Percentiles rank a stretch among this genome's conserved stretches.
Conservation (phyloP, 306 rosid genomes). For the Lathyrus tuberosus region DNA sequence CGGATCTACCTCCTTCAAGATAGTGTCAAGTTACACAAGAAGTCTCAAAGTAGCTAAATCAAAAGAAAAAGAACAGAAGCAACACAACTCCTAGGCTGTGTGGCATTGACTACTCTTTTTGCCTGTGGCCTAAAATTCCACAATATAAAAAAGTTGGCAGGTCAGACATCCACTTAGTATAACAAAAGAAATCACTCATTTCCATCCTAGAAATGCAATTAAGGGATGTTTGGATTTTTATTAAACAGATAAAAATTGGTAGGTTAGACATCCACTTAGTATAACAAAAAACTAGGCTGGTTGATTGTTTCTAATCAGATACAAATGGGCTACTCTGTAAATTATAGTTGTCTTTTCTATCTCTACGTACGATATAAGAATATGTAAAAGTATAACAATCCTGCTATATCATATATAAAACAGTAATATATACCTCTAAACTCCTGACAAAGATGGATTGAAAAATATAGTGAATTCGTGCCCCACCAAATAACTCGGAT, state of each 20-base stretch:
- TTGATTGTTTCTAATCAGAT: background rate
- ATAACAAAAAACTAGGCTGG: background rate
- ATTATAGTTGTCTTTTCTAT: constrained; percentile 2
- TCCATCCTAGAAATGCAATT: constrained; percentile 14
- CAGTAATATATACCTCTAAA: constrained; percentile 71
- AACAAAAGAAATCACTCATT: background rate
- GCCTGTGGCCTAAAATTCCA: background rate
- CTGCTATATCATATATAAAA: constrained; percentile 2
- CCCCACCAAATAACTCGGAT: constrained; percentile 91
- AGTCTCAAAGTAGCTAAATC: constrained; percentile 32
- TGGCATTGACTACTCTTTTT: constrained; percentile 13
- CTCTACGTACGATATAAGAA: background rate
- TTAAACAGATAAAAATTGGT: background rate
- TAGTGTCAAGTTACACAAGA: constrained; percentile 36
- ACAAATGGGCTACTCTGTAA: background rate
- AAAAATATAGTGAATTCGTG: constrained; percentile 91
- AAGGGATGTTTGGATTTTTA: background rate
- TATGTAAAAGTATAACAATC: background rate
- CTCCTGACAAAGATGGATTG: constrained; percentile 92
- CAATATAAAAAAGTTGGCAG: background rate
- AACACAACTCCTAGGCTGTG: constrained; percentile 14
- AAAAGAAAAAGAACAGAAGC: constrained; percentile 28
- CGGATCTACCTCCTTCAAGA: constrained; percentile 95
- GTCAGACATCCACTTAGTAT: background rate
- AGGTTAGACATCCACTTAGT: background rate